Evolutionary conservation across 495 filamentous ascomycete species (phyloP).

Genomic region (Penicillium ochrochloron): DNA sequence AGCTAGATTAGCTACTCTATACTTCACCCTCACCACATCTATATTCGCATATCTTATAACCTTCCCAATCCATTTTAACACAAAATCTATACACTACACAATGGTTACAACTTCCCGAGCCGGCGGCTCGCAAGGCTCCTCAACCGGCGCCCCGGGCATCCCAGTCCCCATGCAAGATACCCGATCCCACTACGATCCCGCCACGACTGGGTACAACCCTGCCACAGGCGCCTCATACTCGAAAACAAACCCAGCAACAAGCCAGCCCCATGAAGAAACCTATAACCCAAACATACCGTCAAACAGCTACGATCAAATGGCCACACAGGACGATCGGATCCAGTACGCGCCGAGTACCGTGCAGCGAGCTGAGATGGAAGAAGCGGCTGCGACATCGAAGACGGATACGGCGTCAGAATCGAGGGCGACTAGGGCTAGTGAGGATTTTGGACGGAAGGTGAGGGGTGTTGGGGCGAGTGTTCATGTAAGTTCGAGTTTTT

Average conservation of each 20-base stretch:
- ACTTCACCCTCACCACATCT: not conserved
- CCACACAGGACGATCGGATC: conserved; percentile 20
- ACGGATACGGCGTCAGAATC: conserved; percentile 5
- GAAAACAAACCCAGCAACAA: conserved; percentile 9
- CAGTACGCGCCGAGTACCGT: conserved; percentile 25
- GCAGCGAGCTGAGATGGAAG: conserved; percentile 20
- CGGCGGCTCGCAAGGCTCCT: conserved; percentile 30
- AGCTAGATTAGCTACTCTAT: not conserved
- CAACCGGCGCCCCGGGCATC: conserved; percentile 36
- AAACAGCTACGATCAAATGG: conserved; percentile 17
- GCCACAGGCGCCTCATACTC: conserved; percentile 37
- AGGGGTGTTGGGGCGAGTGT: conserved; percentile 36
- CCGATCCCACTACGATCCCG: conserved; percentile 30
- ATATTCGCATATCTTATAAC: not conserved
- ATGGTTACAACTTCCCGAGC: not conserved
- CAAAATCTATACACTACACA: not conserved
- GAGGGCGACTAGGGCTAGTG: conserved; percentile 2
- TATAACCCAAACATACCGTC: conserved; percentile 12
- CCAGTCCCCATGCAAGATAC: conserved; percentile 25
- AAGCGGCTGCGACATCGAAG: conserved; percentile 9
- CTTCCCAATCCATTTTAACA: no score
- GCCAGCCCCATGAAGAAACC: conserved; percentile 12
- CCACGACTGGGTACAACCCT: conserved; percentile 30
- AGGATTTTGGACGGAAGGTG: conserved; percentile 23
- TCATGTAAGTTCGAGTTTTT: conserved; percentile 39